These are phyloP conservation scores for Cornus kousa DNA, from an alignment of 148 eudicot species.

Conservation along the genomic window DNA sequence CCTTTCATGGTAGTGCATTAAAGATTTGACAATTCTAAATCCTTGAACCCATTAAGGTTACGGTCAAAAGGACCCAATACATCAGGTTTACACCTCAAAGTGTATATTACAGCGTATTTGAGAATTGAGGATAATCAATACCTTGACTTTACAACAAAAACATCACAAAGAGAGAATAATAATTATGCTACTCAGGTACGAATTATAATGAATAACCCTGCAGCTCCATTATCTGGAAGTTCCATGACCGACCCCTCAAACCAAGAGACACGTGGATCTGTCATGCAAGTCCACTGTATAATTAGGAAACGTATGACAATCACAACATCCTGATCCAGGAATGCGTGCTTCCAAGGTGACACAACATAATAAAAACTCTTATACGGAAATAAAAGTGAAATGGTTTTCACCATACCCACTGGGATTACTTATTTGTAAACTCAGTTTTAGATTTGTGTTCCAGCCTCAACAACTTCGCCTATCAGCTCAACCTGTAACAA, in stretches of 20 bases:
- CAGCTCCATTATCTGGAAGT: background rate
- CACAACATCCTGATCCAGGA: background rate
- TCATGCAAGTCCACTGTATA: background rate
- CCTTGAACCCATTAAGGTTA: background rate
- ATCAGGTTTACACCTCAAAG: background rate
- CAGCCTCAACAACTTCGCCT: slow-evolving; percentile 20
- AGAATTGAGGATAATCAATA: no score
- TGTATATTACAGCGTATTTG: background rate
- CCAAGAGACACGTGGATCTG: background rate
- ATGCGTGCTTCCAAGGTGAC: slow-evolving; percentile 2
- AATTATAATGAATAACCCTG: background rate
- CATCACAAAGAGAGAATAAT: background rate
- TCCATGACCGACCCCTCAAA: background rate
- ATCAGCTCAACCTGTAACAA: slow-evolving; percentile 30
- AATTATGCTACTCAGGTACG: background rate
- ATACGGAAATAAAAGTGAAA: background rate
- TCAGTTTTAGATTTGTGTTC: background rate
- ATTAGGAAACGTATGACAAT: background rate
- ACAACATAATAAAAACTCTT: background rate
- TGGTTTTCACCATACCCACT: background rate
- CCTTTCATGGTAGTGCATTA: no score
- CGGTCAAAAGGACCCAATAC: background rate
- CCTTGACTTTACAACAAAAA: no score
- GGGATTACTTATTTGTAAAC: background rate
- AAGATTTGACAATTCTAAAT: background rate